Conservation (phyloP, 2,329 filamentous ascomycete species). For the Westerdykella ornata region DNA sequence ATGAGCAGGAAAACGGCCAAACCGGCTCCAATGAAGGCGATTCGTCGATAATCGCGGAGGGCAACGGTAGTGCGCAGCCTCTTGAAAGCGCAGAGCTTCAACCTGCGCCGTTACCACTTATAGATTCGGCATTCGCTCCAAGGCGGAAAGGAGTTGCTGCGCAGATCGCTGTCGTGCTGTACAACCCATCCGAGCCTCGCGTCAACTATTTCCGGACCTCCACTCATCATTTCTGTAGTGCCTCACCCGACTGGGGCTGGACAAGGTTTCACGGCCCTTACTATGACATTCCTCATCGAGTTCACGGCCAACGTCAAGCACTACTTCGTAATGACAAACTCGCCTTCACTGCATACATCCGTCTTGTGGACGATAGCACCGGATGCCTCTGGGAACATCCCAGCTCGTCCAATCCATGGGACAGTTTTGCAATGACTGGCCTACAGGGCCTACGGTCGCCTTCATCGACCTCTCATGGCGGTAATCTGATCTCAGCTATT, state of each 20-base stretch:
- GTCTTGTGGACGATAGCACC: slow-evolving; percentile 55
- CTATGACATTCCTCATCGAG: slow-evolving; percentile 53
- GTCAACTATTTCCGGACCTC: slow-evolving; percentile 52
- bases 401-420: slow-evolving; percentile 50
- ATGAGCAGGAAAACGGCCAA: slow-evolving; percentile 14
- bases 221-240: slow-evolving; percentile 53
- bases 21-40: slow-evolving; percentile 3
- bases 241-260: slow-evolving; percentile 58
- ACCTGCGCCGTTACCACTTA: slow-evolving; percentile 34
- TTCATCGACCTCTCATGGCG: slow-evolving; percentile 29
- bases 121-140: slow-evolving; percentile 26
- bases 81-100: slow-evolving; percentile 14
- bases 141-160: slow-evolving; percentile 47
- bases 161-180: slow-evolving; percentile 55
- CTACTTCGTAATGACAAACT: slow-evolving; percentile 56
- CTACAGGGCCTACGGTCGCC: slow-evolving; percentile 44
- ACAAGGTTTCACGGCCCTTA: slow-evolving; percentile 55
- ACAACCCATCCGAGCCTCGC: slow-evolving; percentile 57
- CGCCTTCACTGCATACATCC: slow-evolving; percentile 56
- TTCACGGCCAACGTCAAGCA: slow-evolving; percentile 52
- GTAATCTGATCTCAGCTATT: slow-evolving; percentile 48
- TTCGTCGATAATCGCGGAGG: neutral
- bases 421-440: slow-evolving; percentile 52
- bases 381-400: slow-evolving; percentile 56
- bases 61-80: neutral